phyloP scores from a whole-genome alignment of 495 filamentous ascomycete species.

The Neurospora sp. region DNA sequence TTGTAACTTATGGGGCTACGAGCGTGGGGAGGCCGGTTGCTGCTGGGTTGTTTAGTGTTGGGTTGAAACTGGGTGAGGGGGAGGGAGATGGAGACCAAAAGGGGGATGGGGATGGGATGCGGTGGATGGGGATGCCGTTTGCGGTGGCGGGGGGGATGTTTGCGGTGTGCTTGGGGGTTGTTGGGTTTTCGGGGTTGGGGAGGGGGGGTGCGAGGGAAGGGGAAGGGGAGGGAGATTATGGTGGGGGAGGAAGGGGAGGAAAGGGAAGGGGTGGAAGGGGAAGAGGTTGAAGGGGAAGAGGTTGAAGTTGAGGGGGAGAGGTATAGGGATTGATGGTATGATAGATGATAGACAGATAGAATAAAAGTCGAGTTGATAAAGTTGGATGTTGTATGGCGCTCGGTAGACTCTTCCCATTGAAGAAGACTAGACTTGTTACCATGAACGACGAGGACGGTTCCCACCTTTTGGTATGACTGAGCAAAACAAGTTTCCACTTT shows the following conservation, averaged over 20 bases:
- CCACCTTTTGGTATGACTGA: too few relatives aligned
- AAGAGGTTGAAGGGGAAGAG: not conserved
- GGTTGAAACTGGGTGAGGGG: too few relatives aligned
- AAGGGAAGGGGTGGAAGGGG: not conserved
- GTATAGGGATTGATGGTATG: not conserved
- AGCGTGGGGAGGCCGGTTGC: slow-evolving; percentile 39
- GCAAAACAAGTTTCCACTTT: too few relatives aligned
- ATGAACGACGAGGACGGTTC: too few relatives aligned
- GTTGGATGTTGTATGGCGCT: too few relatives aligned
- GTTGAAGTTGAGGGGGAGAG: not conserved
- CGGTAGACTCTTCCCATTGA: too few relatives aligned
- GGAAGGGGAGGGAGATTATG: not conserved
- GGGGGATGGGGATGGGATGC: slow-evolving; percentile 25
- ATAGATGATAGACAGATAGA: too few relatives aligned
- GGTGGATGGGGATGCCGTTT: slow-evolving; percentile 42
- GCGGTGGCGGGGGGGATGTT: slow-evolving; percentile 3
- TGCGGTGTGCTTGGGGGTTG: not conserved
- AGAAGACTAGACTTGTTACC: too few relatives aligned
- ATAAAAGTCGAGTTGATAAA: too few relatives aligned
- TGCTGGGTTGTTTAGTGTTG: slow-evolving; percentile 31
- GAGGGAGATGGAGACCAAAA: slow-evolving; percentile 2
- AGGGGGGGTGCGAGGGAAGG: not conserved
- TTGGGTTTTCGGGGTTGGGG: not conserved
- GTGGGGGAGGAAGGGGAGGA: not conserved
- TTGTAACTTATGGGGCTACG: slow-evolving; percentile 41